Evolutionary conservation across 352 stramenopile species (phyloP), one percentile per base, ranked within the genome.

Genomic region (Globisporangium paddicum): DNA sequence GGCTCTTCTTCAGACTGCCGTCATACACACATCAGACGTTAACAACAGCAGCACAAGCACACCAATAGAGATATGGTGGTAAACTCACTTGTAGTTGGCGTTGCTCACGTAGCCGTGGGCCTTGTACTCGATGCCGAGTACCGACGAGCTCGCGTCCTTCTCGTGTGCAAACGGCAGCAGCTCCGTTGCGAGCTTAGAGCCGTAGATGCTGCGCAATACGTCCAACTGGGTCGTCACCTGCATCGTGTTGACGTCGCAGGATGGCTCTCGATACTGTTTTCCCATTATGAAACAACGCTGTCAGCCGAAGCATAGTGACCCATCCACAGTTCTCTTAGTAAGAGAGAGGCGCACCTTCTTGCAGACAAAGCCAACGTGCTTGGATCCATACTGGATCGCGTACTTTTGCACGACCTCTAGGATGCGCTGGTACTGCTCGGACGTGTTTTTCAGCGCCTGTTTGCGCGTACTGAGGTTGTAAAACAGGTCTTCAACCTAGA

Each of bases 361-460:
- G 82, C 96, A 99, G 18, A 97, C 82, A 81, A 99, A 98, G 7
- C 84, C 92, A 5, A 98, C 78, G 53, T 89, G 84, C 57, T 82
- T 77, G 38, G 67, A 70, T 8, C 79, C 86, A 67, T 96, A 97
- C 62, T 99, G 95, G 21, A 99, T 79, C 1, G 96, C 92, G 75
- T 99, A 99, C 37, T 88, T 87, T 55, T 98, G 95, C n/a, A 98
- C 80, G n/a, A 99, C 86, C 45, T 97, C 89, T 26, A 99, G 66
- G 28, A 98, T 96, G 21, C 79, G 79, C 53, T 77, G 77, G 68
- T 98, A 98, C 69, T 99, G 96, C 63, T 99, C 96, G 2, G 78
- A 86, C 38, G 79, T 69, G 65, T 96, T 97, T 58, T 96, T 96
- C 34, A 99, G 86, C 32, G 93, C 93, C 46, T 96, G 79, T 55